Percentiles rank a stretch among this genome's conserved stretches.
These are phyloP conservation scores for Theileria orientalis DNA, from an alignment of 169 alveolate genomes.

Conservation along the genomic window DNA sequence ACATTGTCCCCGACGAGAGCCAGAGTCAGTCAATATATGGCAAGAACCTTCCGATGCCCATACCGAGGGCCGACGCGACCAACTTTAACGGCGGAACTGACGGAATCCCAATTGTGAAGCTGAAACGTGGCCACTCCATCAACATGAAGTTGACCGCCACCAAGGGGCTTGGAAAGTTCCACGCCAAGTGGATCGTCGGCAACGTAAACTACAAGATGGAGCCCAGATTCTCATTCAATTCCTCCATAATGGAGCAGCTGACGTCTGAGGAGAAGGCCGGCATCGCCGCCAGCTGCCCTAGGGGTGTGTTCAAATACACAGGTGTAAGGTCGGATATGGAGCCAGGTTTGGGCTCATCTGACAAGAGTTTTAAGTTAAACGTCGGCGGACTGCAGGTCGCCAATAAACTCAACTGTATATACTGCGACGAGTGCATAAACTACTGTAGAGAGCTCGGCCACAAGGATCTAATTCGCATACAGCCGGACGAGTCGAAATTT, in stretches of 20 bases:
- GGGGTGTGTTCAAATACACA: slow-evolving; percentile 76
- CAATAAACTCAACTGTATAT: slow-evolving; percentile 54
- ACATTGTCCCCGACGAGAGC: slow-evolving; percentile 70
- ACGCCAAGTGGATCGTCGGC: slow-evolving; percentile 96
- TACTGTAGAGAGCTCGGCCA: slow-evolving; percentile 68
- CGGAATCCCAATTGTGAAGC: slow-evolving; percentile 90
- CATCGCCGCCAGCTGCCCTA: slow-evolving; percentile 87
- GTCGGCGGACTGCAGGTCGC: slow-evolving; percentile 35
- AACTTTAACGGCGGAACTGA: slow-evolving; percentile 32
- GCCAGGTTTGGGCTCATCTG: not conserved
- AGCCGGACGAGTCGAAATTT: slow-evolving; percentile 75
- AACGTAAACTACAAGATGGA: slow-evolving; percentile 85
- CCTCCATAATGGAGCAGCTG: slow-evolving; percentile 73
- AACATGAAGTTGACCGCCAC: slow-evolving; percentile 91
- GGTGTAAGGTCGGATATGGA: slow-evolving; percentile 55
- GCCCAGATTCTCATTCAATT: slow-evolving; percentile 69
- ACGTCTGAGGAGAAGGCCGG: slow-evolving; percentile 46
- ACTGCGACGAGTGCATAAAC: slow-evolving; percentile 72
- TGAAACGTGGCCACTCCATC: slow-evolving; percentile 88
- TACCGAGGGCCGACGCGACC: slow-evolving; percentile 44
- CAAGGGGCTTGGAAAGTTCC: slow-evolving; percentile 95
- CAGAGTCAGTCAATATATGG: slow-evolving; percentile 17
- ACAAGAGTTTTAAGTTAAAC: slow-evolving; percentile 6
- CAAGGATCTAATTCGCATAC: slow-evolving; percentile 66
- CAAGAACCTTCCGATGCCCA: slow-evolving; percentile 58